Conservation (phyloP, 495 filamentous ascomycete genomes). For the Rhizodiscina lignyota region DNA sequence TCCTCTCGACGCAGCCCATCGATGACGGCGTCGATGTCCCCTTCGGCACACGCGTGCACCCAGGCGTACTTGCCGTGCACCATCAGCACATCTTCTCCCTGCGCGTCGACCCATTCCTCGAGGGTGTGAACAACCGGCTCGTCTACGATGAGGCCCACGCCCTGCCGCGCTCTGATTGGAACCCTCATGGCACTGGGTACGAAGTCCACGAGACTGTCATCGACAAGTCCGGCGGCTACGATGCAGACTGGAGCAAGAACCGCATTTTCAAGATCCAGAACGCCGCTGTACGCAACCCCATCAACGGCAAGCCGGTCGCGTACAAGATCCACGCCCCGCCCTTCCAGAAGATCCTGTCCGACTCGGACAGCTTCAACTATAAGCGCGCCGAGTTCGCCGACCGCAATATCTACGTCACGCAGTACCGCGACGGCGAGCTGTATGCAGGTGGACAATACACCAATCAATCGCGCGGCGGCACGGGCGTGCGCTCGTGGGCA, state of each 20-base stretch:
- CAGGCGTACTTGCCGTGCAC: conserved; percentile 58
- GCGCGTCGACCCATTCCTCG: conserved; percentile 67
- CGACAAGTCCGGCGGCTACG: conserved; percentile 39
- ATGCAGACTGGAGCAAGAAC: conserved; percentile 44
- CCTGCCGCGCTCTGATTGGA: conserved; percentile 56
- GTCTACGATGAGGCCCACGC: conserved; percentile 58
- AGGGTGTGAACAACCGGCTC: conserved; percentile 51
- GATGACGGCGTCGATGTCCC: conserved; percentile 48
- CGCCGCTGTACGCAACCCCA: conserved; percentile 32
- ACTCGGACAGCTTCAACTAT: conserved; percentile 48
- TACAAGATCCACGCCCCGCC: conserved; percentile 63
- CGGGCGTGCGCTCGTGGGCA: conserved; percentile 26
- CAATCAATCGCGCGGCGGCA: conserved; percentile 58
- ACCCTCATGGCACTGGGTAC: conserved; percentile 70
- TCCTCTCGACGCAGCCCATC: conserved; percentile 70
- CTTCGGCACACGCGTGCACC: conserved; percentile 77
- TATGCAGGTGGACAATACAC: conserved; percentile 77
- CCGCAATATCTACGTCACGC: conserved; percentile 67
- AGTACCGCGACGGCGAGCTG: conserved; percentile 60
- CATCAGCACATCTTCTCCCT: conserved; percentile 90
- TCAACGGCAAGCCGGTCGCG: conserved; percentile 60
- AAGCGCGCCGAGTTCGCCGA: conserved; percentile 70
- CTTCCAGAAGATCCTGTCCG: conserved; percentile 68
- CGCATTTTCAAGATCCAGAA: conserved; percentile 75
- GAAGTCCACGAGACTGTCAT: conserved; percentile 44